Evolutionary conservation across 2,329 filamentous ascomycete genomes (phyloP).

Genomic region (Hymenoscyphus linearis): DNA sequence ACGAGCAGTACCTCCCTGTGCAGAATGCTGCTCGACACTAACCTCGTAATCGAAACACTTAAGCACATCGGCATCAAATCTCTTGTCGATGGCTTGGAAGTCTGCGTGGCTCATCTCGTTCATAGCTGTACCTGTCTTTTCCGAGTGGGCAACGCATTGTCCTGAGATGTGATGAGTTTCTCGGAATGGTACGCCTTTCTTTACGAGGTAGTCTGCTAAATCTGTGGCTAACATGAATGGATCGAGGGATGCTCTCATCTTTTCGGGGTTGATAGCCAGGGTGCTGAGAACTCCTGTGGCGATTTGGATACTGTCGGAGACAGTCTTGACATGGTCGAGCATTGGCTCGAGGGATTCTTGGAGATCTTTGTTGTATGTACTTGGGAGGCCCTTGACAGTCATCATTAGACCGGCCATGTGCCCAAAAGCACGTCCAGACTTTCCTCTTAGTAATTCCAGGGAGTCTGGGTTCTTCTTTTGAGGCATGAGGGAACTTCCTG

Average conservation of each 20-base stretch:
- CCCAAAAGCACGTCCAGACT: constrained; percentile 71
- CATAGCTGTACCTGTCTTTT: constrained; percentile 62
- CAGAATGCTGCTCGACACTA: constrained; percentile 73
- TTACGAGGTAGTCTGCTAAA: constrained; percentile 58
- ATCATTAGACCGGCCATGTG: constrained; percentile 77
- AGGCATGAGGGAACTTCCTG: constrained; percentile 50
- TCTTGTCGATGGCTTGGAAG: constrained; percentile 59
- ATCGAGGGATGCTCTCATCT: constrained; percentile 73
- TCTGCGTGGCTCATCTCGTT: constrained; percentile 63
- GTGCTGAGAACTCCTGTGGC: constrained; percentile 76
- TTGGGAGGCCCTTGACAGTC: constrained; percentile 45
- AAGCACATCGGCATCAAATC: constrained; percentile 67
- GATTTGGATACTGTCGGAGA: constrained; percentile 76
- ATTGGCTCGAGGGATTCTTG: constrained; percentile 85
- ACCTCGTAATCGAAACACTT: constrained; percentile 74
- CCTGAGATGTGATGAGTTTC: constrained; percentile 78
- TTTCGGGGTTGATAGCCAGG: constrained; percentile 61
- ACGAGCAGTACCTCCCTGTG: constrained; percentile 74
- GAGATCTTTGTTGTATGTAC: constrained; percentile 92
- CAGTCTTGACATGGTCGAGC: constrained; percentile 76
- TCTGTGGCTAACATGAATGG: constrained; percentile 72
- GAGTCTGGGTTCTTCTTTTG: constrained; percentile 79
- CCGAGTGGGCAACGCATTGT: constrained; percentile 65
- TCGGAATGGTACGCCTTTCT: constrained; percentile 68
- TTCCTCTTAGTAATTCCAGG: constrained; percentile 70